Base-by-base conservation (phyloP, 2,329 filamentous ascomycete genomes). In the Neocucurbitaria cava region DNA sequence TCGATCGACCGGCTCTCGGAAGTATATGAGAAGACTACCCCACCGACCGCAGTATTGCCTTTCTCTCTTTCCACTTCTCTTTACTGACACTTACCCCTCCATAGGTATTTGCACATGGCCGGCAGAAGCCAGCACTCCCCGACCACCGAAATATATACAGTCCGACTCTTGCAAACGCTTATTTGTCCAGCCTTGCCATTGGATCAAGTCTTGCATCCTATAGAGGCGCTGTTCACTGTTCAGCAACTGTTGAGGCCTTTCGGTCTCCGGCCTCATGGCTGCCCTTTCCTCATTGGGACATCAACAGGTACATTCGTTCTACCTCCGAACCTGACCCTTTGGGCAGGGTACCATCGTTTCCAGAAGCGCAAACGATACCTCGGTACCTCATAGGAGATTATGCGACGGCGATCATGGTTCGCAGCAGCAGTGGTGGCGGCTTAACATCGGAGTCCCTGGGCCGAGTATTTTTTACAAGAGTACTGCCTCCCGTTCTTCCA, bases 21-120 rank as follows among this genome's bases (percentile, higher is more conserved):
- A 11, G 28, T 47, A 47, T 52, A 52, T 47, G n/a, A 3, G 1
- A 23, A 13, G 49, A 38, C 9, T 15, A 15, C 35, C 49, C 42
- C 41, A 42, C 10, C 35, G n/a, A 18, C 15, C 15, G 11, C 5
- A 38, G 35, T 8, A 20, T 17, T 20, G 4, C 10, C 15, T 38
- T 5, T 5, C 15, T 18, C 15, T 10, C 36, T 38, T 38, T 39
- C 18, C 18, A 6, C 17, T 23, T 39, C 18, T 18, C 9, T 39
- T 39, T 9, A 20, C 10, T 5, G 17, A 23, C 10, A 10, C 21
- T 39, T 24, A 21, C 38, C 38, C 3, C 21, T 39, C 10, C 36
- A 21, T 4, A 8, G 11, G n/a, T n/a, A n/a, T n/a, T 5, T 39
- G 21, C 36, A 18, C 5, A 39, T 11, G 17, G 21, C 36, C 10